Evolutionary conservation across 2,329 filamentous ascomycete genomes (phyloP), one percentile per base, ranked within the genome.

Genomic region (Dactylellina cionopaga): DNA sequence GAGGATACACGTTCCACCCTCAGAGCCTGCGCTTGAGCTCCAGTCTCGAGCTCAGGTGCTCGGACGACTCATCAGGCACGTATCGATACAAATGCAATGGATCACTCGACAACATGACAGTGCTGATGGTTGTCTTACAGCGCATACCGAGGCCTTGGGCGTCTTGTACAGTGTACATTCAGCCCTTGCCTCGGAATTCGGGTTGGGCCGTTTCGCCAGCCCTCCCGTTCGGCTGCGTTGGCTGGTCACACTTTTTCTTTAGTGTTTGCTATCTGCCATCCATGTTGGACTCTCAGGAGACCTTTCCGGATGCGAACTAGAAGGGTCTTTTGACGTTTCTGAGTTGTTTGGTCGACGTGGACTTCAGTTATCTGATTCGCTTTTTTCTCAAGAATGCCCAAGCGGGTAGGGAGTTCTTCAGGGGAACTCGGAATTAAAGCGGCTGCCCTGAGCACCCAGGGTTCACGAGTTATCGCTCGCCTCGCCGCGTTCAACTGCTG

Each of bases 261-360:
- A 9, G 22, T 27, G 49, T 55, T 56, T 56, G 49, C 60, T 56
- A 54, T 55, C 31, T 37, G 49, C 52, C 17, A 58, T 43, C 62
- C 62, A 56, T 56, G 33, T 41, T 55, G 13, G 31, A 39, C 6
- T 10, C 41, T 24, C 17, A 43, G 31, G 24, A 44, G 51, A 62
- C 65, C 24, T 54, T 70, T 47, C 65, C 65, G 41, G 19, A 70
- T 47, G 47, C 13, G 49, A 46, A 43, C 43, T 70, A 70, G 65
- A 43, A 25, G 54, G 25, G 25, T 52, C 22, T 29, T 35, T 25
- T 54, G 39, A 46, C 39, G 65, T 70, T 70, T 70, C 65, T 62
- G 58, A 54, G 51, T 62, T 70, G 65, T 55, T 44, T 60, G 37
- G 44, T 52, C 55, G 47, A 70, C 65, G 65, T 70, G 65, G 65